Percentiles rank a stretch among this genome's conserved stretches.
These are phyloP conservation scores for Beauveria pseudobassiana DNA, from an alignment of 2,329 filamentous ascomycete genomes.

Conservation along the genomic window DNA sequence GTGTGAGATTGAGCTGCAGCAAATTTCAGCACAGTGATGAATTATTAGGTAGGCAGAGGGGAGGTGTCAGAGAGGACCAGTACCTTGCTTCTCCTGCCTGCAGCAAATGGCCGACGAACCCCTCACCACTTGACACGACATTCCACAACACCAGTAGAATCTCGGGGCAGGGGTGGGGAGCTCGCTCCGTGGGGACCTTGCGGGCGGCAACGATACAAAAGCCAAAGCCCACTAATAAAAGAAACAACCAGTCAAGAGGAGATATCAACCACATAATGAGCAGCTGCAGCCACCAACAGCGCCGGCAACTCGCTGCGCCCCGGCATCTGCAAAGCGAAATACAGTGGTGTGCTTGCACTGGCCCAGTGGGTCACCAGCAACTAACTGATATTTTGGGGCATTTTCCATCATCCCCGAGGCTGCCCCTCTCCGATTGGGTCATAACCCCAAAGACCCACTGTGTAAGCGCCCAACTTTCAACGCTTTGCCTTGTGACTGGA, in stretches of 20 bases:
- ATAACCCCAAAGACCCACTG: neutral
- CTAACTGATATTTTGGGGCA: neutral
- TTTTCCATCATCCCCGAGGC: neutral
- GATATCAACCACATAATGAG: neutral
- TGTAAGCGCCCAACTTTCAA: conserved; percentile 11
- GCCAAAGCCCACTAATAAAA: neutral
- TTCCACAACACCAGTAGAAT: neutral
- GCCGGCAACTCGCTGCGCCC: neutral
- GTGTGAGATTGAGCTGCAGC: neutral
- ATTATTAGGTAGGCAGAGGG: neutral
- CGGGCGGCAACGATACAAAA: conserved; percentile 4
- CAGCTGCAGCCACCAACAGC: neutral
- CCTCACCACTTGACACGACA: neutral
- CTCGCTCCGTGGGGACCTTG: neutral
- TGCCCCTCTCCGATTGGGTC: conserved; percentile 2
- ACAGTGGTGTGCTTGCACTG: neutral
- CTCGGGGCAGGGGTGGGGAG: neutral
- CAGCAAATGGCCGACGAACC: neutral
- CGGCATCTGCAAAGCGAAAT: neutral
- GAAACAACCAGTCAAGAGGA: neutral
- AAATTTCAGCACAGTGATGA: neutral
- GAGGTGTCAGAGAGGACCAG: neutral
- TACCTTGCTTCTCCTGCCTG: neutral
- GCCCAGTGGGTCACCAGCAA: neutral
- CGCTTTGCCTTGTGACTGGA: conserved; percentile 7